Evolutionary conservation across 768 basidiomycete genomes (phyloP).

Genomic region (Pleurotus sapidus): DNA sequence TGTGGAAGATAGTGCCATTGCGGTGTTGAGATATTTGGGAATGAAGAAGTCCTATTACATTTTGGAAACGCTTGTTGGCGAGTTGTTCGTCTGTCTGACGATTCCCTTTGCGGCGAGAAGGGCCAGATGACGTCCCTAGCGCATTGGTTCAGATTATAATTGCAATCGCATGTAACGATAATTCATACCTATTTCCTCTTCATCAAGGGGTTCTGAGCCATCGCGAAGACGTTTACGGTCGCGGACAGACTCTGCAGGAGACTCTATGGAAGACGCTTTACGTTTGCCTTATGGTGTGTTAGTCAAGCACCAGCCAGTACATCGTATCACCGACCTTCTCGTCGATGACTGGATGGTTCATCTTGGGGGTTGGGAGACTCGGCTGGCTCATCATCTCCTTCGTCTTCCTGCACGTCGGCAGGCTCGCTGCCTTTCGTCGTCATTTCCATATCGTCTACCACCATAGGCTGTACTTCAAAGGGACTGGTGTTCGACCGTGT

Average conservation of each 20-base stretch:
- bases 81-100: conserved; percentile 45
- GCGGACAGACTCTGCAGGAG: conserved; percentile 36
- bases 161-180: not conserved
- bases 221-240: conserved; percentile 62
- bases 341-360: not conserved
- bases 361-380: conserved; percentile 1
- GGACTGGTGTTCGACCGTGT: too few species aligned
- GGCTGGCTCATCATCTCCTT: not conserved
- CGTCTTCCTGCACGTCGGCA: not conserved
- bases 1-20: conserved; percentile 87
- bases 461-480: not conserved
- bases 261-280: conserved; percentile 55
- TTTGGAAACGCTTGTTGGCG: conserved; percentile 74
- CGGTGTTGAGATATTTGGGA: conserved; percentile 82
- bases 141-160: not conserved
- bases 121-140: conserved; percentile 25
- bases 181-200: conserved; percentile 53
- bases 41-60: conserved; percentile 77
- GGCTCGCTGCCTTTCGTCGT: not conserved
- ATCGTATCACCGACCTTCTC: conserved; percentile 4
- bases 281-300: conserved; percentile 53
- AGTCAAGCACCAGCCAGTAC: not conserved
- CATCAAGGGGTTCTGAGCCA: conserved; percentile 64
- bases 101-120: conserved; percentile 35
- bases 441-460: not conserved